phyloP scores from a whole-genome alignment of 1,139 yeast genomes.

The Pneumocystis murina region DNA sequence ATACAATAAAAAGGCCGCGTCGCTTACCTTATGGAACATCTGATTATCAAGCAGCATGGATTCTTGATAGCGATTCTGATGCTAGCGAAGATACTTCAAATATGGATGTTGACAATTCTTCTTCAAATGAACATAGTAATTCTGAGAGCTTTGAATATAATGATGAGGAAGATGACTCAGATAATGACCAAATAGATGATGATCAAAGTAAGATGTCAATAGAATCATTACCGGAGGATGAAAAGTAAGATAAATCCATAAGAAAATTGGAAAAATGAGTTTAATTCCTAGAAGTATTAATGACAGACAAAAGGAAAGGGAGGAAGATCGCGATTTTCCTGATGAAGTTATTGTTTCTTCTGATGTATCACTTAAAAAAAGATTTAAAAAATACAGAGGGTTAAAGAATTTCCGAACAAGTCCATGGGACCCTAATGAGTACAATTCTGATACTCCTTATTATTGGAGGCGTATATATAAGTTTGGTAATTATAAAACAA shows the following conservation, averaged over 20 bases:
- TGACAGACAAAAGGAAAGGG: slow-evolving; percentile 42
- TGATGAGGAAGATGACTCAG: slow-evolving; percentile 27
- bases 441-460: slow-evolving; percentile 57
- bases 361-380: slow-evolving; percentile 54
- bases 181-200: slow-evolving; percentile 24
- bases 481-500: slow-evolving; percentile 62
- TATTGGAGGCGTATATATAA: slow-evolving; percentile 66
- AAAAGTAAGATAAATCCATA: slow-evolving; percentile 40
- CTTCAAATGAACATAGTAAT: slow-evolving; percentile 24
- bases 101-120: slow-evolving; percentile 19
- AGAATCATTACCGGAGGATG: slow-evolving; percentile 71
- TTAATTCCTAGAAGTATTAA: slow-evolving; percentile 44
- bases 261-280: not conserved
- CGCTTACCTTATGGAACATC: slow-evolving; percentile 76
- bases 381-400: slow-evolving; percentile 68
- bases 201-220: slow-evolving; percentile 47
- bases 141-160: slow-evolving; percentile 20
- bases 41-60: slow-evolving; percentile 89
- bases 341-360: slow-evolving; percentile 87
- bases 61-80: slow-evolving; percentile 38
- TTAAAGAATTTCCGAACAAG: slow-evolving; percentile 66
- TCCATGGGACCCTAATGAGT: slow-evolving; percentile 78
- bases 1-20: slow-evolving; percentile 26
- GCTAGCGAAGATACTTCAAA: slow-evolving; percentile 37
- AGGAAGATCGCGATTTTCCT: slow-evolving; percentile 74